Percentiles rank a stretch among this genome's conserved stretches.
phyloP scores from a whole-genome alignment of 1,139 yeast genomes.

The Blastobotrys capitulatus region DNA sequence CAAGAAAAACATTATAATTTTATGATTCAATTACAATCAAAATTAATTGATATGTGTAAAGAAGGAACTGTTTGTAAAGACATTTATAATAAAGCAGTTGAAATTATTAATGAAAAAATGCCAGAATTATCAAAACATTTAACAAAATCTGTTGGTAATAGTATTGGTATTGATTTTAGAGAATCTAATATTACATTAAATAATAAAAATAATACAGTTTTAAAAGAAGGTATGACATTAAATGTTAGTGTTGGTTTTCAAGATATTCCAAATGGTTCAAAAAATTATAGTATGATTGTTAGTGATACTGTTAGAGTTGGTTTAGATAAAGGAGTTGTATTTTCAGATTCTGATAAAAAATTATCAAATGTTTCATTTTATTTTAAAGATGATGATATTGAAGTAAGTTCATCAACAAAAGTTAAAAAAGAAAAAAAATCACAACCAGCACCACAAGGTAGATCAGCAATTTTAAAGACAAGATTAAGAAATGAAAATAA shows the following conservation, averaged over 20 bases:
- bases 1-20: slow-evolving; percentile 79
- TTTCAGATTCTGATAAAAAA: slow-evolving; percentile 70
- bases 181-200: slow-evolving; percentile 73
- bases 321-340: slow-evolving; percentile 52
- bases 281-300: slow-evolving; percentile 61
- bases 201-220: slow-evolving; percentile 61
- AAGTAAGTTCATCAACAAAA: not conserved
- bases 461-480: slow-evolving; percentile 52
- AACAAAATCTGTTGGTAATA: slow-evolving; percentile 82
- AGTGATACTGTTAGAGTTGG: slow-evolving; percentile 81
- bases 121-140: slow-evolving; percentile 64
- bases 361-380: slow-evolving; percentile 77
- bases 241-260: slow-evolving; percentile 75
- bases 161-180: slow-evolving; percentile 86
- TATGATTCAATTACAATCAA: slow-evolving; percentile 51
- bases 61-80: slow-evolving; percentile 64
- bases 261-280: slow-evolving; percentile 45
- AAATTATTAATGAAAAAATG: slow-evolving; percentile 46
- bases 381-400: slow-evolving; percentile 64
- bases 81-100: slow-evolving; percentile 59
- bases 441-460: slow-evolving; percentile 11
- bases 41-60: slow-evolving; percentile 53
- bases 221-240: slow-evolving; percentile 70
- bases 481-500: slow-evolving; percentile 75
- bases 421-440: not conserved